phyloP scores from a whole-genome alignment of 177 flowering plant species.

The Vitis hybrid region DNA sequence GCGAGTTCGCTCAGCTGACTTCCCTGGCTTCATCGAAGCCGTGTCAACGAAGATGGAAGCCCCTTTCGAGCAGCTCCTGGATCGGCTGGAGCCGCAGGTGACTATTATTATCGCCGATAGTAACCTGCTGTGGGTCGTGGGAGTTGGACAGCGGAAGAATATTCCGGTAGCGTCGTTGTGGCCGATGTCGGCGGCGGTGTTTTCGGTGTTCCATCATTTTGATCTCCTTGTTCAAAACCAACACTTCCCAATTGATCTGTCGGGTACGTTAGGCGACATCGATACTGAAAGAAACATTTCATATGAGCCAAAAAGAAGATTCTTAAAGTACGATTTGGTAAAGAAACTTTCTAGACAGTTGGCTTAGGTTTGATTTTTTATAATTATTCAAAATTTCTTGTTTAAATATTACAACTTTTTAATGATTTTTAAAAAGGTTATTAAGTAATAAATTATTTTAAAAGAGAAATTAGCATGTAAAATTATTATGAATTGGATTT shows the following conservation, averaged over 20 bases:
- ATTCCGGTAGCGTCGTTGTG: conserved; percentile 25
- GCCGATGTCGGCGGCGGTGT: conserved; percentile 13
- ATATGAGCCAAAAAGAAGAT: no score
- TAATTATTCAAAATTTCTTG: no score
- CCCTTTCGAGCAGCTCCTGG: conserved; percentile 26
- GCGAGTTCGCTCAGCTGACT: conserved; percentile 21
- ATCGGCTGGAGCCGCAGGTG: not conserved
- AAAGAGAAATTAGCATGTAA: no score
- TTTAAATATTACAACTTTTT: no score
- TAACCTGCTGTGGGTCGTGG: conserved; percentile 7
- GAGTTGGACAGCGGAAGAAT: conserved; percentile 16
- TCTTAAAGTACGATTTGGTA: no score
- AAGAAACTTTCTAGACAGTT: no score
- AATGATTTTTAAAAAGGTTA: no score
- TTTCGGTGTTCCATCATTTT: conserved; percentile 10
- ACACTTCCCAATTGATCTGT: conserved; percentile 1
- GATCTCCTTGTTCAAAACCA: not conserved
- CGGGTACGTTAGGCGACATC: not conserved
- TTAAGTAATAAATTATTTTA: no score
- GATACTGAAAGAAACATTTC: no score
- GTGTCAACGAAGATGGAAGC: conserved; percentile 27
- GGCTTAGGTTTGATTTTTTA: no score
- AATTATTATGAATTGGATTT: no score
- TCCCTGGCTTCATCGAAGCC: conserved; percentile 26
- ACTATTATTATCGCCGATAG: conserved; percentile 11